Evolutionary conservation across 1,284 basidiomycete genomes (phyloP).

Genomic region (Apiotrichum brassicae): DNA sequence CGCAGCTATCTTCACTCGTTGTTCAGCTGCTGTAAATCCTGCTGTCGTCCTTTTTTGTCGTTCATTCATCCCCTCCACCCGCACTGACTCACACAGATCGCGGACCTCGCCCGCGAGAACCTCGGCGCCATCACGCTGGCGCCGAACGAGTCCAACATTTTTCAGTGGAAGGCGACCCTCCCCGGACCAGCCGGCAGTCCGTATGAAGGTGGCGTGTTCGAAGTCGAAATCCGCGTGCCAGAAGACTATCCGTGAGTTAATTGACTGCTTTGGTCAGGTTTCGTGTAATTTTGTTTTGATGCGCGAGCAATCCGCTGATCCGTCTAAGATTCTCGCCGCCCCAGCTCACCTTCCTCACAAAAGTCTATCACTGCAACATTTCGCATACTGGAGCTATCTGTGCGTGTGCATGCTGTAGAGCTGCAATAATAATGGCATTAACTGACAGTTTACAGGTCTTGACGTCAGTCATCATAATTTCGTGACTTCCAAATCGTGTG

Average conservation of each 20-base stretch:
- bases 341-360: constrained; percentile 69
- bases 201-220: constrained; percentile 80
- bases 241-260: constrained; percentile 79
- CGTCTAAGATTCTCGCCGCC: constrained; percentile 70
- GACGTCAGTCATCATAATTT: constrained; percentile 30
- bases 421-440: background rate
- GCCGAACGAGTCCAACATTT: constrained; percentile 56
- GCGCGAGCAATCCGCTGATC: background rate
- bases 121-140: constrained; percentile 65
- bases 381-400: constrained; percentile 55
- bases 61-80: background rate
- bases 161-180: constrained; percentile 62
- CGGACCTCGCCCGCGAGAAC: constrained; percentile 75
- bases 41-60: background rate
- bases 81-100: constrained; percentile 48
- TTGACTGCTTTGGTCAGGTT: no score
- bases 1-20: background rate
- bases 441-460: constrained; percentile 31
- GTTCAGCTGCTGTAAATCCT: background rate
- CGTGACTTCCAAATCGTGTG: background rate
- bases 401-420: constrained; percentile 22
- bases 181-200: constrained; percentile 78
- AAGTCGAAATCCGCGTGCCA: constrained; percentile 64
- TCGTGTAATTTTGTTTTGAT: no score
- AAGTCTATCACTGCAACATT: constrained; percentile 91